Base-by-base conservation (phyloP, 208 protist species). In the Wallacemonas sp. region DNA sequence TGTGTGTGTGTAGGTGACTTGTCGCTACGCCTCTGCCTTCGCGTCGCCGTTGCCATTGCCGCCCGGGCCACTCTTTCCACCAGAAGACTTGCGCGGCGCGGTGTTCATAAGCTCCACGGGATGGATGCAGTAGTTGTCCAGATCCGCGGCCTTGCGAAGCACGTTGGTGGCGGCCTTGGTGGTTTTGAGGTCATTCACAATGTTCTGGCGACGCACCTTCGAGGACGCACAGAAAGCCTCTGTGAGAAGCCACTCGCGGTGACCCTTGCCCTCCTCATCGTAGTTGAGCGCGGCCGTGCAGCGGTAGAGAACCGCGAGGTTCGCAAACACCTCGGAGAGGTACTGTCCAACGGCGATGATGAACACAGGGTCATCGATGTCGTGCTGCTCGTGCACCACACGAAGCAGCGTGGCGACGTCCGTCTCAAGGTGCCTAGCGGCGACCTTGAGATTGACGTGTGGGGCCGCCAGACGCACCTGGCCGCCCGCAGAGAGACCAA, bases 71-170 rank as follows among this genome's bases (percentile, higher is more conserved):
- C 22, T n/a, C n/a, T n/a, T n/a, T n/a, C n/a, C 13, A 27, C 36
- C 32, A 37, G 39, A 1, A 27, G 30, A 6, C 57, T 71, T 71
- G 32, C 64, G 70, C 68, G 48, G 65, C 21, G 66, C 53, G 13
- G 73, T 66, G 57, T 90, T 93, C 87, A 90, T 88, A 15, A 93
- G 63, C 72, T 89, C 87, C 12, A 89, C 68, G 3, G 87, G 87
- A 66, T 93, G 87, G 10, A 67, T 87, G 5, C 78, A 79, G 71
- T 85, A 85, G 73, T 59, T 73, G 55, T 80, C 73, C 9, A 84
- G 41, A 34, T 78, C 66, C 1, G 61, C 63, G n/a, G 65, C 54
- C 27, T 61, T 73, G 30, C 52, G 27, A 5, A 88, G 27, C 19
- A 76, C 76, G 41, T 41, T 63, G 4, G 60, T 29, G 17, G 78